phyloP scores from a whole-genome alignment of 1,284 basidiomycete species.

The Meira miltonrushii region DNA sequence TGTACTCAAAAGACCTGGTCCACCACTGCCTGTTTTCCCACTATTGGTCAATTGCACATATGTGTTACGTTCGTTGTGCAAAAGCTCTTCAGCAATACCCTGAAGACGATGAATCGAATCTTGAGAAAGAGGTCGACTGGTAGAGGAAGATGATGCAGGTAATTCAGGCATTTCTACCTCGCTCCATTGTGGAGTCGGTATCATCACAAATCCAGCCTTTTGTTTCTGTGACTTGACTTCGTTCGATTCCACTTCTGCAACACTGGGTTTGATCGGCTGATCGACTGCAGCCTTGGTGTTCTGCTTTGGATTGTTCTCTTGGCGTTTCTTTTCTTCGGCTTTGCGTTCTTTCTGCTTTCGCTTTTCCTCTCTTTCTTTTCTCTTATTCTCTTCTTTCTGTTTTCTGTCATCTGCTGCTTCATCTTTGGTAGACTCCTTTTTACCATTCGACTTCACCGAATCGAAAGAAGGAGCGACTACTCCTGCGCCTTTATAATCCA shows the following conservation, averaged over 20 bases:
- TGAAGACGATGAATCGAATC: no score
- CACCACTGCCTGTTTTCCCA: slow-evolving; percentile 25
- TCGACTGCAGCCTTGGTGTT: background rate
- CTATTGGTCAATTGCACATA: slow-evolving; percentile 39
- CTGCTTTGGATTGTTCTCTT: background rate
- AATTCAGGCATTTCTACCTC: background rate
- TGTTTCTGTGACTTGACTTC: no score
- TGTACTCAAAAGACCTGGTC: slow-evolving; percentile 38
- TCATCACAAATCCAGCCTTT: background rate
- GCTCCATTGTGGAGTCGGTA: slow-evolving; percentile 3
- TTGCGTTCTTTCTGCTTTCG: background rate
- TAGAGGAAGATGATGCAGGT: background rate
- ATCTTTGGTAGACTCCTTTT: slow-evolving; percentile 13
- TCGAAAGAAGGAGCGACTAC: slow-evolving; percentile 4
- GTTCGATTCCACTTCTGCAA: background rate
- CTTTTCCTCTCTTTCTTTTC: slow-evolving; percentile 15
- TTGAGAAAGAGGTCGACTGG: no score
- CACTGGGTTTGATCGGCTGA: background rate
- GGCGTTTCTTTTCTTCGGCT: slow-evolving; percentile 1
- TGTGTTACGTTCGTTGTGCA: slow-evolving; percentile 6
- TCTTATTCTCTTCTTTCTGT: slow-evolving; percentile 13
- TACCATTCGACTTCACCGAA: background rate
- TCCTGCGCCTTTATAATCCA: slow-evolving; percentile 9
- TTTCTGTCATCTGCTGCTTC: slow-evolving; percentile 11
- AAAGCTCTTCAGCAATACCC: no score